Base-by-base conservation (phyloP, 805 yeast species). In the Metschnikowia chrysomelidarum region DNA sequence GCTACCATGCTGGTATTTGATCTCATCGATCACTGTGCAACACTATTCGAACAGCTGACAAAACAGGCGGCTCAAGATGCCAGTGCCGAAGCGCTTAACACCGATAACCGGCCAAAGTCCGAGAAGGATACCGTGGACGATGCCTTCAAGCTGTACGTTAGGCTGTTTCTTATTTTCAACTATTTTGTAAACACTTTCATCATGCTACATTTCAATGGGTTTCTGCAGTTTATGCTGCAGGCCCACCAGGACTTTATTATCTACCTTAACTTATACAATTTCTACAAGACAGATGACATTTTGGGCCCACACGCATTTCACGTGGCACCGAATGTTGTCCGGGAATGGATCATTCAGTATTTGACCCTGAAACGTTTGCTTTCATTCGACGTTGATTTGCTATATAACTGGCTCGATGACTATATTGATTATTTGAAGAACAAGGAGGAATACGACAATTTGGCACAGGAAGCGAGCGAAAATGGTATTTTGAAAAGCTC, bases 171-270 rank as follows among this genome's bases (percentile, higher is more conserved):
- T 38, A 60, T 67, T 21, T 63, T 67, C 53, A 64, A 62, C 47
- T 67, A 67, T 44, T 67, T 64, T 44, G 62, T 67, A 29, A 67
- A 64, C 43, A 61, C 65, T 39, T 63, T 64, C 40, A 59, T 67
- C 32, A 63, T 67, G 67, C 34, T 64, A 30, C 68, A 67, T 41
- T 67, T 63, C 51, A 53, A 58, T 34, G 73, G 73, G 4, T 67
- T 67, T 39, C 67, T 61, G 41, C 49, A 51, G 27, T 67, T 67
- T 38, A 62, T 67, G 29, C 62, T 58, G 34, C 46, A 54, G 10
- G 56, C 51, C 34, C 66, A 58, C 36, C 54, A 51, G 30, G 73
- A 67, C 45, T 67, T 67, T 43, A 57, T 66, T 37, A 61, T 67
- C 18, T 67, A 67, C 48, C 44, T 67, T 36, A 64, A 67, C 39